Conservation (phyloP, 768 basidiomycete species). For the Phanerodontia chrysosporium region DNA sequence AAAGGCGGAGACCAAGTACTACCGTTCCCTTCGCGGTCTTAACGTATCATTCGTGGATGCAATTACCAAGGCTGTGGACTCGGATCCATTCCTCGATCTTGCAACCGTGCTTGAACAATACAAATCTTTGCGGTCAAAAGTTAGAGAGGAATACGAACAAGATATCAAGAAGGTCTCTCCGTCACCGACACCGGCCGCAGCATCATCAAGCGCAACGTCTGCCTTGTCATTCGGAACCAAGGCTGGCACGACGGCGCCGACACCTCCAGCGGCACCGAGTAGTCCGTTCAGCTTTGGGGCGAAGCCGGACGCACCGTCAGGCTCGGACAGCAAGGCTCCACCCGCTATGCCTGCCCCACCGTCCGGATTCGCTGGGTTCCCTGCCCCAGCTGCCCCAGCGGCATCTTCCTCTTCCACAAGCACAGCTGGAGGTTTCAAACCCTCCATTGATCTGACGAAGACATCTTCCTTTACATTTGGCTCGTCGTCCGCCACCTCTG, state of each 20-base stretch:
- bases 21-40: constrained; percentile 67
- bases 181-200: background rate
- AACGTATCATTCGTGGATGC: constrained; percentile 63
- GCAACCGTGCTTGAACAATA: constrained; percentile 55
- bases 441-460: constrained; percentile 11
- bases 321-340: constrained; percentile 24
- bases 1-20: constrained; percentile 47
- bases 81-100: constrained; percentile 70
- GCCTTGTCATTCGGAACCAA: background rate
- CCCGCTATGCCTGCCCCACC: constrained; percentile 28
- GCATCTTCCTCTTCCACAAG: constrained; percentile 19
- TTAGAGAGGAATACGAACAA: constrained; percentile 53
- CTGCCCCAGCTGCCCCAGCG: constrained; percentile 15
- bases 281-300: constrained; percentile 1
- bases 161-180: constrained; percentile 7
- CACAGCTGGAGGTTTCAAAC: constrained; percentile 18
- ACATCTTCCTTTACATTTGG: constrained; percentile 15
- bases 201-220: background rate
- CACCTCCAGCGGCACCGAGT: background rate
- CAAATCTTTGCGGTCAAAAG: constrained; percentile 46
- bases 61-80: constrained; percentile 52
- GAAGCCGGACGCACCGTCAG: constrained; percentile 7
- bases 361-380: constrained; percentile 32
- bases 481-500: background rate
- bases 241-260: background rate